Percentiles rank a stretch among this genome's conserved stretches.
Evolutionary conservation across 345 rosid genomes (phyloP).

Genomic region (Syzygium aromaticum): DNA sequence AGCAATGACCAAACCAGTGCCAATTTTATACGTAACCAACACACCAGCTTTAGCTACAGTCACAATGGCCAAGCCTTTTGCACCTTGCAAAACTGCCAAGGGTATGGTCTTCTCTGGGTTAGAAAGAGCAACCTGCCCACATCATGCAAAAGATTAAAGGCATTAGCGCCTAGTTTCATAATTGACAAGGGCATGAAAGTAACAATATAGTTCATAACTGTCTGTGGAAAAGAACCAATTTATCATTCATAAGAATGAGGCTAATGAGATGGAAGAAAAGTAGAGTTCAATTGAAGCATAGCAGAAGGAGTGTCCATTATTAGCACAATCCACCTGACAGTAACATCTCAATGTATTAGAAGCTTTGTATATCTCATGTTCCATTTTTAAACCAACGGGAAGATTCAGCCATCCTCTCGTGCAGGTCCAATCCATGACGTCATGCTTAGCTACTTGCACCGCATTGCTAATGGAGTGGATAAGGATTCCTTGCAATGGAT

Average conservation of each 20-base stretch:
- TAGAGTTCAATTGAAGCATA: background rate
- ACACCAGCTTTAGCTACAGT: conserved; percentile 95
- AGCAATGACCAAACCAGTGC: conserved; percentile 83
- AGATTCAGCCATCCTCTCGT: conserved; percentile 91
- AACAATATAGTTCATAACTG: background rate
- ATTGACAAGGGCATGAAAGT: background rate
- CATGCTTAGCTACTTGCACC: conserved; percentile 87
- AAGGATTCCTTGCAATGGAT: conserved; percentile 80
- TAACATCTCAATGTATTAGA: conserved; percentile 72
- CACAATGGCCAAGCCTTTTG: conserved; percentile 78
- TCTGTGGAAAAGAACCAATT: background rate
- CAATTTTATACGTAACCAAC: conserved; percentile 64
- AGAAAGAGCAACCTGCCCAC: conserved; percentile 49
- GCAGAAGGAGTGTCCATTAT: background rate
- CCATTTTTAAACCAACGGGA: conserved; percentile 90
- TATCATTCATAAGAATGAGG: background rate
- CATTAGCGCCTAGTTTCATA: background rate
- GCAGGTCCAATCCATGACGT: conserved; percentile 91
- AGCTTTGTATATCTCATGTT: conserved; percentile 91
- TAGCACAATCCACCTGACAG: conserved; percentile 38
- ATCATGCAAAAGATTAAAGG: background rate
- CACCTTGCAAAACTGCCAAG: conserved; percentile 60
- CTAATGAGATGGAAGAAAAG: background rate
- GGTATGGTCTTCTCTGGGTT: conserved; percentile 93
- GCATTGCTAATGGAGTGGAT: conserved; percentile 85